Conservation (phyloP, 2,329 filamentous ascomycete species). For the Microdochium bolleyi region DNA sequence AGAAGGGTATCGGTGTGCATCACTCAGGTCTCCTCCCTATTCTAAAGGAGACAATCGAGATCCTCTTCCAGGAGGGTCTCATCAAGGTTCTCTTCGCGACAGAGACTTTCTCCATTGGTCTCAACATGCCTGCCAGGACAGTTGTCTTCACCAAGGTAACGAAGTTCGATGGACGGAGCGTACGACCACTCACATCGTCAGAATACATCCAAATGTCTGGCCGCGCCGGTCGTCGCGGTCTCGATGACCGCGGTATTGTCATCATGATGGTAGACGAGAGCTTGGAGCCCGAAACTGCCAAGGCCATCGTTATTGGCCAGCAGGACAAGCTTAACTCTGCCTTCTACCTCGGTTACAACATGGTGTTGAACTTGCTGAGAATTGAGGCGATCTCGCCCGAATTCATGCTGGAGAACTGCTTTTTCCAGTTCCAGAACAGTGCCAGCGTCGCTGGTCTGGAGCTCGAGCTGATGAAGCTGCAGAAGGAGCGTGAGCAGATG, state of each 20-base stretch:
- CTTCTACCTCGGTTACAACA: slow-evolving; percentile 97
- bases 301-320: slow-evolving; percentile 90
- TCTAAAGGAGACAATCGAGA: slow-evolving; percentile 97
- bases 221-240: slow-evolving; percentile 89
- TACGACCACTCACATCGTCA: slow-evolving; percentile 81
- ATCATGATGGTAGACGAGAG: slow-evolving; percentile 99
- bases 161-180: slow-evolving; percentile 81
- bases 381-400: slow-evolving; percentile 99
- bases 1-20: slow-evolving; percentile 92
- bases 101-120: slow-evolving; percentile 95
- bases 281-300: slow-evolving; percentile 90
- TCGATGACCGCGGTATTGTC: slow-evolving; percentile 95
- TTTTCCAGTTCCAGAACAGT: slow-evolving; percentile 96
- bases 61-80: slow-evolving; percentile 93
- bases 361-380: slow-evolving; percentile 92
- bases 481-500: slow-evolving; percentile 65
- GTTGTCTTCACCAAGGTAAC: slow-evolving; percentile 97
- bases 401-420: slow-evolving; percentile 97
- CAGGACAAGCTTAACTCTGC: slow-evolving; percentile 97
- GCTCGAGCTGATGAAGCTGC: slow-evolving; percentile 71
- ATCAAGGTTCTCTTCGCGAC: slow-evolving; percentile 98
- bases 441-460: slow-evolving; percentile 79
- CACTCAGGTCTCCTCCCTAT: slow-evolving; percentile 94
- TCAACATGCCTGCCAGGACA: slow-evolving; percentile 99
- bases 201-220: slow-evolving; percentile 99